Base-by-base conservation (phyloP, 441 rosid genomes). In the Erodium chrysanthum region DNA sequence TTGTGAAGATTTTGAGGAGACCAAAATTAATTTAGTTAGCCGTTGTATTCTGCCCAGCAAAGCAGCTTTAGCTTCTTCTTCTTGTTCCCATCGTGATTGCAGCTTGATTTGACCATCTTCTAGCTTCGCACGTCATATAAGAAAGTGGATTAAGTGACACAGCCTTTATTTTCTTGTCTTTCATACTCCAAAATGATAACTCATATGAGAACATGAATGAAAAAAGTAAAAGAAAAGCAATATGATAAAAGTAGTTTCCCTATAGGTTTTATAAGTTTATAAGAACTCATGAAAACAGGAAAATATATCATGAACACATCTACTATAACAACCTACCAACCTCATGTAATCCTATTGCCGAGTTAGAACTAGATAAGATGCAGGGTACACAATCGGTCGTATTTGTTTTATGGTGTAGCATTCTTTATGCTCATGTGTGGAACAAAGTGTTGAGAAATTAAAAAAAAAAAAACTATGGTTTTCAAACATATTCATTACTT, bases 41-140 rank as follows among this genome's bases (percentile, higher is more conserved):
- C 92, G 82, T 58, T 95, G 97, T 76, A 95, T 95, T 86, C 99
- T 82, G 82, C 97, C 84, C 81, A 95, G 69, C 54, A 95, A 79
- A 85, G 95, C 99, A 37, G 91, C 96, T 81, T 95, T 95, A 33
- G 97, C 95, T 76, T 95, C 99, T 84, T 95, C 99, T 81, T 92
- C 97, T 82, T 89, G 84, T 79, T 89, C 95, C 81, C 90, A 83
- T 79, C 92, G 87, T 66, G 96, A 90, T 71, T 92, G 97, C 82
- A 92, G 81, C 82, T 84, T 90, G 78, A 86, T 80, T 83, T 92
- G 93, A 83, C 97, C 99, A 91, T 95, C 99, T 81, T 95, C 95
- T 77, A 91, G 84, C 99, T 95, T 78, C 77, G 80, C 44, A 73
- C 69, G 77, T 79, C 64, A 79, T 23, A 62, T 66, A 73, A 68